A percentile compares a stretch with the other conserved stretches of the same genome.
phyloP scores from a whole-genome alignment of 495 filamentous ascomycete species.

The Penicillium herquei region DNA sequence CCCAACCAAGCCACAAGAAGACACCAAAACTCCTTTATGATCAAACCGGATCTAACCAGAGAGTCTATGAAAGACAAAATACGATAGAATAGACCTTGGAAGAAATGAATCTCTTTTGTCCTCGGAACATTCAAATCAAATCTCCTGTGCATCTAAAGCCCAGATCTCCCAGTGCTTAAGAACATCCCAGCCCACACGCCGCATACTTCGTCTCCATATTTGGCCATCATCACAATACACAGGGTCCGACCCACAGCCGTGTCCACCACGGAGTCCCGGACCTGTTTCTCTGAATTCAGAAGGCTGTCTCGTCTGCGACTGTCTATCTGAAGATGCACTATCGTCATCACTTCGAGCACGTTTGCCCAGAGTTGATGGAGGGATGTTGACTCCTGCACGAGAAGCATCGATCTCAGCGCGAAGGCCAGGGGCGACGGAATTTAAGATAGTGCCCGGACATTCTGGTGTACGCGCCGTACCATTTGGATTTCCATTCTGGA shows the following conservation, averaged over 20 bases:
- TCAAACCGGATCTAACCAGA: neutral
- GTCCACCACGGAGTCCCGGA: neutral
- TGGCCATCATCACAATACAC: conserved; percentile 16
- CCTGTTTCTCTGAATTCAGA: neutral
- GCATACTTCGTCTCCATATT: conserved; percentile 30
- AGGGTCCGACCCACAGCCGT: neutral
- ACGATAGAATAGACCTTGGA: neutral
- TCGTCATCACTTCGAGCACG: conserved; percentile 22
- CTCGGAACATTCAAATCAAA: conserved; percentile 24
- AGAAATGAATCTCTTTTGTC: neutral
- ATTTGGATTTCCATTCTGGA: neutral
- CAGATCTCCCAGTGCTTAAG: conserved; percentile 45
- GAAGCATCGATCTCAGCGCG: neutral
- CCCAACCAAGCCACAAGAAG: too few species aligned
- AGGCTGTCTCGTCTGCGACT: neutral
- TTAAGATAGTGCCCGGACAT: neutral
- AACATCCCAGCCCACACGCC: conserved; percentile 43
- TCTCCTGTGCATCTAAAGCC: conserved; percentile 42
- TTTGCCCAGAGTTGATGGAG: conserved; percentile 29
- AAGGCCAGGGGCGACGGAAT: neutral
- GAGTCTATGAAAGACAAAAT: neutral
- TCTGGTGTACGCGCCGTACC: neutral
- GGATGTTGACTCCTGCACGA: neutral
- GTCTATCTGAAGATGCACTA: neutral
- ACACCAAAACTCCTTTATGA: too few species aligned